Evolutionary conservation across 23 red algal genomes (phyloP), one percentile per base, ranked within the genome.

Genomic region (Gracilaria caudata): DNA sequence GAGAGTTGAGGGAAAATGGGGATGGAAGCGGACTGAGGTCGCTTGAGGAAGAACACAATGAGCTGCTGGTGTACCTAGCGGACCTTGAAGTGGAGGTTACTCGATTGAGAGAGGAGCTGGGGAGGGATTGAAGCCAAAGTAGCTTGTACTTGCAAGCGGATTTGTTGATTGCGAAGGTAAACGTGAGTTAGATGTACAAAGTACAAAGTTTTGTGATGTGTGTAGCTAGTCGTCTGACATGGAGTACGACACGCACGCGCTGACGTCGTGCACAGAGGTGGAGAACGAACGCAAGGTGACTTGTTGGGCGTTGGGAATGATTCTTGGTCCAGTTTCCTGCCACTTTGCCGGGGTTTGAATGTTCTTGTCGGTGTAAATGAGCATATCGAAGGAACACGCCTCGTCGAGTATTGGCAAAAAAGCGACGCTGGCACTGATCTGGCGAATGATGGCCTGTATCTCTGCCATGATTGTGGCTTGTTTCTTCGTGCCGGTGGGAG

Each of bases 381-480:
- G 73, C 47, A 98, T 83, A 55, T 98, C 96, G 65, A 98, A 98
- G 20, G 93, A 89, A n/a, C 87, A 92, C 45, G 96, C 86, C 56
- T 98, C 96, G 38, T 95, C 90, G 19, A 98, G 87, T 12, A 98
- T 88, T 2, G 96, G 96, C 12, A 98, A 39, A 34, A 98, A 95
- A 16, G 96, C 92, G 46, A 98, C 86, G 12, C 80, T 94, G 39
- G 96, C 92, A 32, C 92, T 98, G 36, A 95, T 98, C 84, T 98
- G 96, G 10, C 92, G 81, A 34, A 98, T 83, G 36, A 98, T 74
- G 32, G 92, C 92, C 77, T 95, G 96, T 36, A 98, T 98, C 76
- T 98, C 92, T 0, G 49, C 56, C 53, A 91, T 79, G n/a, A 95
- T 92, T 41, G 60, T 79, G 35, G 63, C 37, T 10, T 84, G 73